Evolutionary conservation across 768 basidiomycete species (phyloP).

Genomic region (Rhizopogon vinicolor): DNA sequence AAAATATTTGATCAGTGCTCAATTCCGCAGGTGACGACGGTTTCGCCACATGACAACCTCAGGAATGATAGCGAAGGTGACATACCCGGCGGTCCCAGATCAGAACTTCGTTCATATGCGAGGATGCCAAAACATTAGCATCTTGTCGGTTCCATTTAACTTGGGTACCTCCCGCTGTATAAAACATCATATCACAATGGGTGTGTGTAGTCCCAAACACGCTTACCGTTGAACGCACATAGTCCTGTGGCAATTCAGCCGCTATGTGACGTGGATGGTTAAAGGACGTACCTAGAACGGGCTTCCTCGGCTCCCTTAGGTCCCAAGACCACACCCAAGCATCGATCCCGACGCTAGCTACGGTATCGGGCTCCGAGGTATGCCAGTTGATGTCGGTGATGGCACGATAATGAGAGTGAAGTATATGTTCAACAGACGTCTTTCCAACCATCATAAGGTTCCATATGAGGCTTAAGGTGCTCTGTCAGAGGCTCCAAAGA

Average conservation of each 20-base stretch:
- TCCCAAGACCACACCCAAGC: constrained; percentile 97
- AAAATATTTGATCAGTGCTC: constrained; percentile 2
- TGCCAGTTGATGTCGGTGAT: constrained; percentile 99
- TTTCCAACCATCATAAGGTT: constrained; percentile 74
- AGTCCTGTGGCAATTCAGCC: constrained; percentile 34
- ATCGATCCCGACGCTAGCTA: constrained; percentile 90
- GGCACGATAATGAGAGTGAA: constrained; percentile 88
- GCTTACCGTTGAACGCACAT: constrained; percentile 52
- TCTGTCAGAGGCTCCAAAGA: not conserved
- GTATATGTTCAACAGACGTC: constrained; percentile 77
- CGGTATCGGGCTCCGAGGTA: constrained; percentile 74
- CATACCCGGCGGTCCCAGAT: constrained; percentile 93
- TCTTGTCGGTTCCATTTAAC: constrained; percentile 96
- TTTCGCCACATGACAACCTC: not conserved
- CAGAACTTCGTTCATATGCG: constrained; percentile 80
- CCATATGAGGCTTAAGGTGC: constrained; percentile 73
- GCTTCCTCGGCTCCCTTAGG: constrained; percentile 62
- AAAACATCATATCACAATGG: not conserved
- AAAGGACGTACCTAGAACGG: constrained; percentile 52
- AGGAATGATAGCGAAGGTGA: constrained; percentile 1
- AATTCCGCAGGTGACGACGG: not conserved
- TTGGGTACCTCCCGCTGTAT: constrained; percentile 79
- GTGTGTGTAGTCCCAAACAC: not conserved
- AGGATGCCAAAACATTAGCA: constrained; percentile 81
- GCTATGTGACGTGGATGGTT: not conserved